Evolutionary conservation across 306 rosid genomes (phyloP).

Genomic region (Lagenaria siceraria): DNA sequence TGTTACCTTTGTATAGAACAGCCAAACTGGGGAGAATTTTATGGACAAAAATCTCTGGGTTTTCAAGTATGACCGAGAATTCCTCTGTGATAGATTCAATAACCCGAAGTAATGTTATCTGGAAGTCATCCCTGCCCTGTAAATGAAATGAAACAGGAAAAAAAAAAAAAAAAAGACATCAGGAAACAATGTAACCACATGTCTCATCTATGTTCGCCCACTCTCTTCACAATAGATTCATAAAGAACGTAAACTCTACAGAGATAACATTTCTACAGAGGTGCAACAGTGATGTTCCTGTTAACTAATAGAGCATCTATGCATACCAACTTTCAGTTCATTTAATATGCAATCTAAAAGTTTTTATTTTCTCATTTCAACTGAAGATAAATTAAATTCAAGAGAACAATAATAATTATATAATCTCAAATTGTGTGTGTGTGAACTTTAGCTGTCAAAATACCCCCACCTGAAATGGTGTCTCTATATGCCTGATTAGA

Average conservation of each 20-base stretch:
- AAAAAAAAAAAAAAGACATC: constrained; percentile 2
- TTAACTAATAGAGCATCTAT: background rate
- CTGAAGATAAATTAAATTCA: background rate
- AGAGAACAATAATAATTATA: background rate
- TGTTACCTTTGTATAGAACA: constrained; percentile 80
- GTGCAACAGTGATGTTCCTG: background rate
- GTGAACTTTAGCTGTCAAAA: background rate
- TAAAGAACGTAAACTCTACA: background rate
- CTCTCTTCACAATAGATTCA: background rate
- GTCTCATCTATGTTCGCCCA: background rate
- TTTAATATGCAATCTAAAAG: background rate
- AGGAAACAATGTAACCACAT: background rate
- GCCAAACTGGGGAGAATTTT: constrained; percentile 91
- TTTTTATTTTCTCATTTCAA: background rate
- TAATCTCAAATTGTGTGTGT: background rate
- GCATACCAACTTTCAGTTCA: background rate
- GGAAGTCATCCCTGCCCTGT: constrained; percentile 98
- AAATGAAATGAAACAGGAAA: constrained; percentile 14
- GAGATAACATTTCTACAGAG: background rate
- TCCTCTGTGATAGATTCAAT: constrained; percentile 86
- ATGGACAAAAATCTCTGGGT: constrained; percentile 50
- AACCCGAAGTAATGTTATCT: constrained; percentile 81
- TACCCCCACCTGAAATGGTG: constrained; percentile 66
- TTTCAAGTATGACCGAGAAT: constrained; percentile 43
- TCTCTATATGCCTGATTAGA: constrained; percentile 60